Percentiles rank a stretch among this genome's conserved stretches.
phyloP scores from a whole-genome alignment of 352 stramenopile species.

The Phytophthora sojae region DNA sequence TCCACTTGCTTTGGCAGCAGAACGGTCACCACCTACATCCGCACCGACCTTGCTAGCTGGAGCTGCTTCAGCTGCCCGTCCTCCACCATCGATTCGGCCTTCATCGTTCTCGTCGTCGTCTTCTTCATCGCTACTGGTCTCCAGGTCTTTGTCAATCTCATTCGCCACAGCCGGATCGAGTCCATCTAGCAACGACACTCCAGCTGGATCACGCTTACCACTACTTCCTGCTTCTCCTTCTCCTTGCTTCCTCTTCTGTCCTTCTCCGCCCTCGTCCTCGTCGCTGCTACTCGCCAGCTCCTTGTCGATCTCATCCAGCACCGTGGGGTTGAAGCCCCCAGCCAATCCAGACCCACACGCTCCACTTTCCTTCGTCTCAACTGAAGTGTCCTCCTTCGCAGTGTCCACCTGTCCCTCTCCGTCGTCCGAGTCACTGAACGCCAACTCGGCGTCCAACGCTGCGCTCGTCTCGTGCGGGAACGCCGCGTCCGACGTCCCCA shows the following conservation, averaged over 20 bases:
- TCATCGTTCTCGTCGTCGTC: neutral
- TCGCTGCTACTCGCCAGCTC: neutral
- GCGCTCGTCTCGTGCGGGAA: constrained; percentile 34
- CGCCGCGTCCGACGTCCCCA: neutral
- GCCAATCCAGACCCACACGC: neutral
- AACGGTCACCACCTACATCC: neutral
- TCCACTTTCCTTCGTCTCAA: neutral
- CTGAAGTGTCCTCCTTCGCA: neutral
- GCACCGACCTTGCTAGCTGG: neutral
- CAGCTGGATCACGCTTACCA: too few relatives aligned
- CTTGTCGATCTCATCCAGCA: neutral
- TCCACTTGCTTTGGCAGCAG: neutral
- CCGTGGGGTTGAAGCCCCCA: constrained; percentile 9
- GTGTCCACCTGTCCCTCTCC: too few relatives aligned
- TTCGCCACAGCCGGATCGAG: constrained; percentile 15
- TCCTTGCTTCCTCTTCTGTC: neutral
- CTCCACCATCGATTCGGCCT: neutral
- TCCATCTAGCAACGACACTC: neutral
- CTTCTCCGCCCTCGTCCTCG: neutral
- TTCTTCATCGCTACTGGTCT: constrained; percentile 32
- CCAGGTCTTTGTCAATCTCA: constrained; percentile 40
- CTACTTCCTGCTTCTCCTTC: too few relatives aligned
- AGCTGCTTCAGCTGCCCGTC: neutral
- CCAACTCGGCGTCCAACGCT: constrained; percentile 50
- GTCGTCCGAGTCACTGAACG: constrained; percentile 39